These are phyloP conservation scores for Ascochyta lentis DNA, from an alignment of 2,329 filamentous ascomycete genomes.

Conservation along the genomic window DNA sequence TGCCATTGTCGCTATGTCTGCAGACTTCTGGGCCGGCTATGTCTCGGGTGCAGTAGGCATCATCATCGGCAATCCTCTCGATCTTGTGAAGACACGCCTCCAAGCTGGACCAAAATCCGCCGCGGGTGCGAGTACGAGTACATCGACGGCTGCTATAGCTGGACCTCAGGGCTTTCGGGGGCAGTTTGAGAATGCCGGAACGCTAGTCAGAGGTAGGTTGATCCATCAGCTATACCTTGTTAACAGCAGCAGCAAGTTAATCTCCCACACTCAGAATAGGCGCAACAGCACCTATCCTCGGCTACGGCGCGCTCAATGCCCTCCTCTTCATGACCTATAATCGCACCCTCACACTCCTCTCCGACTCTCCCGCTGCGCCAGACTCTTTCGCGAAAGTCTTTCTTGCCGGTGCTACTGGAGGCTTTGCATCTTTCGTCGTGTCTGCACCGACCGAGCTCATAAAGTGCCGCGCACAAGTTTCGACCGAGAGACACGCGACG, in stretches of 20 bases:
- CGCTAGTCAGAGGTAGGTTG: constrained; percentile 45
- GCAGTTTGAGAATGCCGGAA: constrained; percentile 47
- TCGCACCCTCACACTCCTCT: constrained; percentile 72
- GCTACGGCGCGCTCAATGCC: constrained; percentile 90
- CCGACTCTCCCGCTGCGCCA: constrained; percentile 32
- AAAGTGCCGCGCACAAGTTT: constrained; percentile 86
- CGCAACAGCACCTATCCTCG: constrained; percentile 82
- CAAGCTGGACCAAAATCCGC: constrained; percentile 64
- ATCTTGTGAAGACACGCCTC: constrained; percentile 78
- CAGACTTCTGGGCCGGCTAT: constrained; percentile 95
- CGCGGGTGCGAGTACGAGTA: constrained; percentile 19
- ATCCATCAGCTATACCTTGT: no score
- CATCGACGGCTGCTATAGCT: constrained; percentile 14
- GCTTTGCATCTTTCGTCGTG: constrained; percentile 83
- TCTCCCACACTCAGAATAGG: constrained; percentile 56
- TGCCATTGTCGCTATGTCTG: constrained; percentile 65
- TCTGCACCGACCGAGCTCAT: constrained; percentile 89
- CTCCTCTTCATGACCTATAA: constrained; percentile 92
- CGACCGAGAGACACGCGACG: constrained; percentile 44
- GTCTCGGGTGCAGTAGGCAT: constrained; percentile 85
- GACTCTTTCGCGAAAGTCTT: constrained; percentile 71
- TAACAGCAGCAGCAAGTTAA: constrained; percentile 3
- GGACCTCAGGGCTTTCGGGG: constrained; percentile 31
- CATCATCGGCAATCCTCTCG: constrained; percentile 85
- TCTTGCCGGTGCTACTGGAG: constrained; percentile 79